phyloP scores from a whole-genome alignment of 495 filamentous ascomycete genomes.

The Massariosphaeria phaeospora region DNA sequence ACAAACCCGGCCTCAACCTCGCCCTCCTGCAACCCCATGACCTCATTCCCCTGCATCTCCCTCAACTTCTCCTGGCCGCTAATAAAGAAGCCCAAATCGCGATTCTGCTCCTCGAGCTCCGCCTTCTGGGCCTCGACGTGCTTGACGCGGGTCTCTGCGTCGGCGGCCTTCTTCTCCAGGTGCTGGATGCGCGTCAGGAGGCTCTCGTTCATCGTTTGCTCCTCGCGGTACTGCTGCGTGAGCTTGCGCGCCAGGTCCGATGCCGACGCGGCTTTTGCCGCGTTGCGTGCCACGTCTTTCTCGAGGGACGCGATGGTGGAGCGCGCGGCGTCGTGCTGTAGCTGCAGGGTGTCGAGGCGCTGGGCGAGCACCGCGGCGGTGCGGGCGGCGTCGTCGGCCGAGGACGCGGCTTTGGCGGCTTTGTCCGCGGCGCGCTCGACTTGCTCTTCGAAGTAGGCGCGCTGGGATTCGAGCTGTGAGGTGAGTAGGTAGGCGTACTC shows the following conservation, averaged over 20 bases:
- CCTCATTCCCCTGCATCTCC: conserved; percentile 60
- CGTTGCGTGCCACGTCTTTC: conserved; percentile 62
- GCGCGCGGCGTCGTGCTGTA: conserved; percentile 49
- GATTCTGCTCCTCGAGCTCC: conserved; percentile 74
- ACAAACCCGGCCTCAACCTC: conserved; percentile 52
- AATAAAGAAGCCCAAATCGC: conserved; percentile 89
- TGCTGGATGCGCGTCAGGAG: conserved; percentile 72
- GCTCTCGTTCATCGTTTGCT: conserved; percentile 75
- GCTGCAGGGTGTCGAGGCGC: conserved; percentile 51
- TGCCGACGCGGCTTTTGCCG: conserved; percentile 62
- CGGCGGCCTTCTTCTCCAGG: conserved; percentile 44
- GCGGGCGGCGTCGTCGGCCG: conserved; percentile 57
- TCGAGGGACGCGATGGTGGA: conserved; percentile 64
- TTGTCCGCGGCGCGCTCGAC: conserved; percentile 89
- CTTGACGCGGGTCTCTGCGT: conserved; percentile 48
- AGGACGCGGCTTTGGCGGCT: conserved; percentile 63
- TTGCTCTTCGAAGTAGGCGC: conserved; percentile 90
- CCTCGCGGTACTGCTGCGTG: conserved; percentile 75
- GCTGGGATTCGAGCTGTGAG: conserved; percentile 83
- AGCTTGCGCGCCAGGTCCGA: conserved; percentile 69
- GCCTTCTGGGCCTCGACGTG: conserved; percentile 54
- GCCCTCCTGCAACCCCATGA: conserved; percentile 49
- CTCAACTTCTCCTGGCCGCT: conserved; percentile 74
- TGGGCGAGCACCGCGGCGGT: conserved; percentile 50
- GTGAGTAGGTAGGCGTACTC: conserved; percentile 94